phyloP scores from a whole-genome alignment of 225 moss, liverwort and hornwort species.

The Lunularia cruciata region DNA sequence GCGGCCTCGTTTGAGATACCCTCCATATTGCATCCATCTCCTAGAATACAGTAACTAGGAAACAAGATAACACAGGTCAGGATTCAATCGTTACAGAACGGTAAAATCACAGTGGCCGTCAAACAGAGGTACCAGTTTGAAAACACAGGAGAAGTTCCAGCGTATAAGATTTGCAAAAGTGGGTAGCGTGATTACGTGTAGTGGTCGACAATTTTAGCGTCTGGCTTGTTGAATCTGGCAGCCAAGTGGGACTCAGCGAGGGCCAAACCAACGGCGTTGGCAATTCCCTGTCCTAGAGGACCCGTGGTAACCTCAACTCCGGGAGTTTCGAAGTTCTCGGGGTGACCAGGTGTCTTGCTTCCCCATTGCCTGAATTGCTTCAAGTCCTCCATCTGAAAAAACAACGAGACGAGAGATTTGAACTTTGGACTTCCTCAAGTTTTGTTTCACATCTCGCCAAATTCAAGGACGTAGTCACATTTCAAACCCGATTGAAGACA shows the following conservation, averaged over 20 bases:
- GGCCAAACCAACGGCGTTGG: conserved; percentile 83
- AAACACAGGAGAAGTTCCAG: no score
- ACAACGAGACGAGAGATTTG: no score
- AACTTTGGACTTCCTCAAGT: no score
- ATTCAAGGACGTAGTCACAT: no score
- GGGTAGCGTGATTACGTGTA: conserved; percentile 58
- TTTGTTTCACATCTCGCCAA: no score
- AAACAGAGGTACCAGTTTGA: no score
- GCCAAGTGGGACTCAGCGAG: conserved; percentile 83
- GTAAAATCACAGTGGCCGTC: no score
- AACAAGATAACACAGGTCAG: no score
- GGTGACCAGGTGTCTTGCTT: conserved; percentile 81
- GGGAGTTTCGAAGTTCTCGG: conserved; percentile 91
- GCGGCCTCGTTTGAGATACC: conserved; percentile 92
- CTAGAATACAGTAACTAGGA: conserved; percentile 66
- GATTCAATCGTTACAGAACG: no score
- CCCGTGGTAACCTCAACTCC: conserved; percentile 98
- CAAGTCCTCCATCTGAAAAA: conserved; percentile 61
- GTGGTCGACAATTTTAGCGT: conserved; percentile 83
- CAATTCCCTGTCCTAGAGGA: conserved; percentile 90
- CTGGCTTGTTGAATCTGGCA: conserved; percentile 85
- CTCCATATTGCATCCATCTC: conserved; percentile 91
- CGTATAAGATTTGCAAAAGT: no score
- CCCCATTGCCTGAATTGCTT: conserved; percentile 95
- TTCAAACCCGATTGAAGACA: no score